These are phyloP conservation scores for Naganishia friedmannii DNA, from an alignment of 768 basidiomycete genomes.

Conservation along the genomic window DNA sequence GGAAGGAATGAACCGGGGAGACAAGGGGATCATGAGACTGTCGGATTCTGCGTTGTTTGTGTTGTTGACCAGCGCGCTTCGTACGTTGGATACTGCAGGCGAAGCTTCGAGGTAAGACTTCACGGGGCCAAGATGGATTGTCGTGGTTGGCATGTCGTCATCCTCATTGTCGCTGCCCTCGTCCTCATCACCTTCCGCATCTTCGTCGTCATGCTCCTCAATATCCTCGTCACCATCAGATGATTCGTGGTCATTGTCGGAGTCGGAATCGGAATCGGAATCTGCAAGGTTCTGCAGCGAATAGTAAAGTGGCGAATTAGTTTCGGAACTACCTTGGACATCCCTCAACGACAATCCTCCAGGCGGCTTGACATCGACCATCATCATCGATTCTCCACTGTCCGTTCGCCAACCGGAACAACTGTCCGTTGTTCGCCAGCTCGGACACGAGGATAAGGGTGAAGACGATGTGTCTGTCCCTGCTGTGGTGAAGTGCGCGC, in stretches of 20 bases:
- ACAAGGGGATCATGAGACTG: background rate
- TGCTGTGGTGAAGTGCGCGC: background rate
- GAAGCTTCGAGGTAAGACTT: background rate
- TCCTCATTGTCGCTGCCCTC: background rate
- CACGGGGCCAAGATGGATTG: background rate
- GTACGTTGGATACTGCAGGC: background rate
- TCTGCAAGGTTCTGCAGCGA: constrained; percentile 8
- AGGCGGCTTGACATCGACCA: background rate
- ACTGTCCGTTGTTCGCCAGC: too few relatives aligned
- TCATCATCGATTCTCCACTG: background rate
- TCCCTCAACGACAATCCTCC: constrained; percentile 1
- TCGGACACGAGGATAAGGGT: constrained; percentile 2
- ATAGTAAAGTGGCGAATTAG: constrained; percentile 11
- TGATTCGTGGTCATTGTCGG: too few relatives aligned
- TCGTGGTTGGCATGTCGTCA: background rate
- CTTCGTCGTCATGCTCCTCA: background rate
- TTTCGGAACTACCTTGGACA: constrained; percentile 3
- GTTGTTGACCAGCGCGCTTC: constrained; percentile 6
- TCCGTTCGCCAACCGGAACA: constrained; percentile 3
- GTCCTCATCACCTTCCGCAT: background rate
- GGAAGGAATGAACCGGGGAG: background rate
- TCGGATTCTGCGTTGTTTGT: background rate
- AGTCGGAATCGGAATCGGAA: constrained; percentile 11
- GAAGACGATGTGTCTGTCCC: background rate
- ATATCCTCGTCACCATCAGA: background rate